A percentile compares a stretch with the other conserved stretches of the same genome.
Evolutionary conservation across 1,284 basidiomycete species (phyloP).

Genomic region (Megacollybia platyphylla): DNA sequence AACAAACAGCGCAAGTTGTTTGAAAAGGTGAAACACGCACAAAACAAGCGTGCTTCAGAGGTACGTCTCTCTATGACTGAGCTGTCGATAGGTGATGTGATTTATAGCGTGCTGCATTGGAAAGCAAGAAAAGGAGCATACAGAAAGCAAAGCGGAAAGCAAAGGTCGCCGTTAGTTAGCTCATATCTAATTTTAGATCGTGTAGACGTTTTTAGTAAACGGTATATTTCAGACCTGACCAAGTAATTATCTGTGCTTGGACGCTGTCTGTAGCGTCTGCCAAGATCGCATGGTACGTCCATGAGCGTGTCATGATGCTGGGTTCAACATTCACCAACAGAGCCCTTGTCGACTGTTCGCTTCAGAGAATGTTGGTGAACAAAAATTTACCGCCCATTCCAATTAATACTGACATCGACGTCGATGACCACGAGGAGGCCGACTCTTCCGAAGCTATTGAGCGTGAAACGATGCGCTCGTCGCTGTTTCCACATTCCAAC

Average conservation of each 20-base stretch:
- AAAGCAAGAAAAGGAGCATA: conserved; percentile 45
- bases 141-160: conserved; percentile 38
- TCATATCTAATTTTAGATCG: neutral
- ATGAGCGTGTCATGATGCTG: conserved; percentile 8
- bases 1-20: conserved; percentile 95
- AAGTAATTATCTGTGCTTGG: neutral
- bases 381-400: neutral
- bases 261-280: neutral
- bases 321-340: conserved; percentile 3
- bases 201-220: neutral
- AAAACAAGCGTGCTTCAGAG: conserved; percentile 73
- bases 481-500: conserved; percentile 6
- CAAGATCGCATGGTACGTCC: neutral
- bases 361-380: conserved; percentile 9
- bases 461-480: conserved; percentile 4
- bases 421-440: neutral
- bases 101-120: conserved; percentile 44
- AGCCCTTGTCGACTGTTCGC: too few relatives aligned
- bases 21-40: conserved; percentile 87
- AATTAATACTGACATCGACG: neutral
- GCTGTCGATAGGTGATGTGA: conserved; percentile 1
- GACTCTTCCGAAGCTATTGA: conserved; percentile 5
- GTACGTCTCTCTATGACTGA: conserved; percentile 29
- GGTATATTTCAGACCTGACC: neutral
- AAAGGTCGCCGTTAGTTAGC: conserved; percentile 20